A percentile compares a stretch with the other conserved stretches of the same genome.
Conservation (phyloP, 345 rosid genomes). For the Mangifera indica region DNA sequence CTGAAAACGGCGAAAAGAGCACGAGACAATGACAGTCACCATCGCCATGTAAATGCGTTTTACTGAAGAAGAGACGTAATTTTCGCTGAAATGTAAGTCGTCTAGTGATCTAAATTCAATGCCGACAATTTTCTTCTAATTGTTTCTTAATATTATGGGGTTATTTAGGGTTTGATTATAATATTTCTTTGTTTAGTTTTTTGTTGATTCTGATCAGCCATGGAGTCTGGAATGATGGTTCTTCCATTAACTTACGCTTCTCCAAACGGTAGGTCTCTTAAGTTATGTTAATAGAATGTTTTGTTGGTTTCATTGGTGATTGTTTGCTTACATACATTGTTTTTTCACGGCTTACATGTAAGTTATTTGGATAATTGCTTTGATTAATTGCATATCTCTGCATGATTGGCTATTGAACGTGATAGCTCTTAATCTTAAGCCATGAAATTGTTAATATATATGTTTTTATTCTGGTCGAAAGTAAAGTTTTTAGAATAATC, state of each 20-base stretch:
- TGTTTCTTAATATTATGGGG: background rate
- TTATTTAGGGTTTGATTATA: slow-evolving; percentile 1
- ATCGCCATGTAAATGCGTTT: background rate
- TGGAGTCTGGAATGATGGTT: slow-evolving; percentile 17
- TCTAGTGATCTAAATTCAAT: background rate
- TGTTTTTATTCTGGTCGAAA: background rate
- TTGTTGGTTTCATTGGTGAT: background rate
- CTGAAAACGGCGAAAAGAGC: background rate
- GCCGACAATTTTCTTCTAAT: background rate
- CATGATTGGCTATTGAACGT: background rate
- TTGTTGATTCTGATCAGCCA: background rate
- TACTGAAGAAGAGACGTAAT: background rate
- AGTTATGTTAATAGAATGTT: background rate
- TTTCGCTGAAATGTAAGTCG: slow-evolving; percentile 6
- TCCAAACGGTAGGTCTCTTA: slow-evolving; percentile 2
- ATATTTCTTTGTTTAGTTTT: background rate
- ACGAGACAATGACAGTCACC: too few species aligned
- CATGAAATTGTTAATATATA: background rate
- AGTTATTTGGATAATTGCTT: background rate
- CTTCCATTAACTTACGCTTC: slow-evolving; percentile 8
- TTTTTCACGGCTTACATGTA: background rate
- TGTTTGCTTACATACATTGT: background rate
- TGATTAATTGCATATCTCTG: background rate
- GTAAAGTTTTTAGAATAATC: too few species aligned
- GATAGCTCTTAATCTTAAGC: background rate